Evolutionary conservation across 2,329 filamentous ascomycete species (phyloP).

Genomic region (Fonsecaea monophora): DNA sequence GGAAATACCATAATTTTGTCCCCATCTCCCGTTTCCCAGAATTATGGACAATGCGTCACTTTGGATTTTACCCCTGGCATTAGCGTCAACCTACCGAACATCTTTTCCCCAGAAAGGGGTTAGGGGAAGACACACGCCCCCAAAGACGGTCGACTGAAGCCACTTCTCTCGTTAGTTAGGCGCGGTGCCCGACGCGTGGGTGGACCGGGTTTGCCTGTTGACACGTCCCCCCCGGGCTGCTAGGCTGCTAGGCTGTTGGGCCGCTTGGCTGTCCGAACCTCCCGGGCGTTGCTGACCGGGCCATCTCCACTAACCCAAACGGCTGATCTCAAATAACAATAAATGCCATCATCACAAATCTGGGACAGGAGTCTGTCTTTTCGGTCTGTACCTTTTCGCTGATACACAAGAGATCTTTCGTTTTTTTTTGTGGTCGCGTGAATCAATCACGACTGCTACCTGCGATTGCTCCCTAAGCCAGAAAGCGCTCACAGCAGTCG

Average conservation of each 20-base stretch:
- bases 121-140: not conserved
- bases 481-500: conserved; percentile 4
- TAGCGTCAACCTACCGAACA: conserved; percentile 14
- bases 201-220: conserved; percentile 12
- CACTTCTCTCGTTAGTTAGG: not conserved
- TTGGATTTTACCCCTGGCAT: conserved; percentile 31
- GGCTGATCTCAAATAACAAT: conserved; percentile 37
- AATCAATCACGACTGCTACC: not conserved
- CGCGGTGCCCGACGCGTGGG: conserved; percentile 9
- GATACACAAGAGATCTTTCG: not conserved
- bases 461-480: not conserved
- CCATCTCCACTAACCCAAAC: conserved; percentile 27
- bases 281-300: conserved; percentile 7
- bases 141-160: not conserved
- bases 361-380: conserved; percentile 22
- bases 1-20: not conserved
- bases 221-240: conserved; percentile 9
- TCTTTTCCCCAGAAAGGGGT: not conserved
- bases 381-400: not conserved
- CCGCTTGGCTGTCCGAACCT: conserved; percentile 2
- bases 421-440: not conserved
- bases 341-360: conserved; percentile 26
- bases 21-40: not conserved
- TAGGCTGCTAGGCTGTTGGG: not conserved
- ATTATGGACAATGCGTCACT: not conserved